Evolutionary conservation across 2,329 filamentous ascomycete species (phyloP), one percentile per base, ranked within the genome.

Genomic region (Claviceps fusiformis): DNA sequence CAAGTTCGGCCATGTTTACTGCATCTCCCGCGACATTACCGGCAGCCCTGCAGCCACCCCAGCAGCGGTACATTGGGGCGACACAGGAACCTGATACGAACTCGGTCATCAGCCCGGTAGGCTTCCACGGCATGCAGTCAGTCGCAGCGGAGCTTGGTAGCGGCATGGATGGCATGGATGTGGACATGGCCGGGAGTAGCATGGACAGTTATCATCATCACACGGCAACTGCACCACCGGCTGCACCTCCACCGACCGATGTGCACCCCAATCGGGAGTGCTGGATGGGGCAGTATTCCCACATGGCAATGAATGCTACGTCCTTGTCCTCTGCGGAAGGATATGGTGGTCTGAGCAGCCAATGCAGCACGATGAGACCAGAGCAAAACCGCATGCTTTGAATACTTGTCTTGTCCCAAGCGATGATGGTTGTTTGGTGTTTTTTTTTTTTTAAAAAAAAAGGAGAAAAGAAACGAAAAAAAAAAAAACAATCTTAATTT

Each of bases 271-370:
- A n/a, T 31, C 52, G 50, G 24, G 50, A 49, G 24, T 33, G 54
- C 50, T 55, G 55, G 55, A 49, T 57, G 24, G 45, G 48, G 3
- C 45, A 44, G 7, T 57, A 55, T 50, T 33, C 48, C 9, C 53
- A 53, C 11, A 54, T 57, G 55, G 45, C 44, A 10, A 52, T 57
- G 29, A 44, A 45, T 37, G 15, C 48, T 19, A 41, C 55, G 15
- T 31, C 49, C 6, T 43, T 49, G 24, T 33, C 48, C 24, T 33
- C 52, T 33, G 33, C 35, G 5, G 33, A 44, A 41, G 48, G 48
- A 24, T 56, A 56, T n/a, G n/a, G n/a, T 19, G 27, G n/a, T 19
- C 43, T 54, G 29, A 47, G 48, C 48, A 47, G 45, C 45, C 24
- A 47, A 27, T 47, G n/a, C n/a, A n/a, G 50, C 29, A 29, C 48